Base-by-base conservation (phyloP, 306 rosid species). In the Quercus mongolica region DNA sequence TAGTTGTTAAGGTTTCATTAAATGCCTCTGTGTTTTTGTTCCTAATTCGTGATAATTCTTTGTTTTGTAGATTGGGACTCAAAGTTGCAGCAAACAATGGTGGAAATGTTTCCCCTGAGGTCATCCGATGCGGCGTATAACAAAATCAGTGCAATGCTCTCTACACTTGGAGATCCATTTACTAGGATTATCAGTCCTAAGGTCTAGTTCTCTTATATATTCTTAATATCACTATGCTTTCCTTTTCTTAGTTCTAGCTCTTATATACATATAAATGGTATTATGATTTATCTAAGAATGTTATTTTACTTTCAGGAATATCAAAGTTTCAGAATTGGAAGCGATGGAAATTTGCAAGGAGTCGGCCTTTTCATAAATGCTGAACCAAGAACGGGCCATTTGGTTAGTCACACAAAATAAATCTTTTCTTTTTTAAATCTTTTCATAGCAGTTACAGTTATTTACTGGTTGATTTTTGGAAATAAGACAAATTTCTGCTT, bases 121-220 rank as follows among this genome's bases (percentile, higher is more conserved):
- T 90, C 99, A 13, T 94, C 92, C 0, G 99, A 95, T 83, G 98
- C 94, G 38, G 99, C 99, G 15, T 92, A 92, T 84, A 91, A 33
- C 67, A 92, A 95, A 86, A 82, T 95, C 89, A 86, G 99, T 63
- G 98, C 94, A 80, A 95, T 95, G 99, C 96, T 95, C 71, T 90
- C 99, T 35, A 95, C 99, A 21, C 99, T 95, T 61, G 99, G 99
- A 62, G 99, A 95, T 82, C 99, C 99, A 46, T 95, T 95, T 83
- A 92, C 98, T 14, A 87, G 96, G 80, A 92, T 95, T 61, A 90
- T 95, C 81, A 95, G 94, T 84, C 99, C 99, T 52, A 92, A 91
- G 97, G 99, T 94, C 76, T 61, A 55, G 1, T 61, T 67, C 12
- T 62, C 25, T 71, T 54, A 6, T 59, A 72, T 69, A 78, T 31